These are phyloP conservation scores for Plasmodium malariae DNA, from an alignment of 169 alveolate species.

Conservation along the genomic window DNA sequence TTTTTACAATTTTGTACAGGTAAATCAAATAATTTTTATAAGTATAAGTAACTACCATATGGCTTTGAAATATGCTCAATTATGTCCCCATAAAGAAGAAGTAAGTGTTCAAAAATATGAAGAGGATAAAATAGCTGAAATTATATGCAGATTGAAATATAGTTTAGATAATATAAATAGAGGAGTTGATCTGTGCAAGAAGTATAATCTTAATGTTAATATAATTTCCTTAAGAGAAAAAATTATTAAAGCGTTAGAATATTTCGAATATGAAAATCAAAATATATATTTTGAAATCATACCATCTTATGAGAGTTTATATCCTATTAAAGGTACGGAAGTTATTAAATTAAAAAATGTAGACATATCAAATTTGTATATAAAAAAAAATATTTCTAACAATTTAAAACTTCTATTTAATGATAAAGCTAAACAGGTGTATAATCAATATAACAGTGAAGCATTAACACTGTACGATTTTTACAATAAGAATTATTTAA, in stretches of 20 bases:
- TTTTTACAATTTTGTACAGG: constrained; percentile 38
- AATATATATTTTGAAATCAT: constrained; percentile 68
- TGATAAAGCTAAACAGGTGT: constrained; percentile 38
- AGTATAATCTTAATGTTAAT: constrained; percentile 18
- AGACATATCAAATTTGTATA: constrained; percentile 36
- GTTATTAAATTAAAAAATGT: constrained; percentile 31
- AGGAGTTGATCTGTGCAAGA: constrained; percentile 52
- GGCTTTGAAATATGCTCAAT: constrained; percentile 43
- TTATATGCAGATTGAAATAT: constrained; percentile 51
- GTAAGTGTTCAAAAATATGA: constrained; percentile 54
- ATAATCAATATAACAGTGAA: constrained; percentile 21
- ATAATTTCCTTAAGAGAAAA: constrained; percentile 25
- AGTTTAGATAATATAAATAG: constrained; percentile 33
- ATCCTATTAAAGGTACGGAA: constrained; percentile 51
- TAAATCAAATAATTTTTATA: constrained; percentile 40
- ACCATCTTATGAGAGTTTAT: constrained; percentile 43
- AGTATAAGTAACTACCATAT: constrained; percentile 60
- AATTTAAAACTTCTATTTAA: constrained; percentile 44
- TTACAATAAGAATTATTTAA: constrained; percentile 6
- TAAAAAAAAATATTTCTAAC: constrained; percentile 37
- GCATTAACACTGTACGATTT: not conserved
- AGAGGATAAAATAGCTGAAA: constrained; percentile 63
- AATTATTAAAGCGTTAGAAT: constrained; percentile 7
- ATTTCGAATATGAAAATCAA: constrained; percentile 57
- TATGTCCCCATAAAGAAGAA: constrained; percentile 7